phyloP scores from a whole-genome alignment of 208 protist genomes.

The Acanthamoeba culbertsoni region DNA sequence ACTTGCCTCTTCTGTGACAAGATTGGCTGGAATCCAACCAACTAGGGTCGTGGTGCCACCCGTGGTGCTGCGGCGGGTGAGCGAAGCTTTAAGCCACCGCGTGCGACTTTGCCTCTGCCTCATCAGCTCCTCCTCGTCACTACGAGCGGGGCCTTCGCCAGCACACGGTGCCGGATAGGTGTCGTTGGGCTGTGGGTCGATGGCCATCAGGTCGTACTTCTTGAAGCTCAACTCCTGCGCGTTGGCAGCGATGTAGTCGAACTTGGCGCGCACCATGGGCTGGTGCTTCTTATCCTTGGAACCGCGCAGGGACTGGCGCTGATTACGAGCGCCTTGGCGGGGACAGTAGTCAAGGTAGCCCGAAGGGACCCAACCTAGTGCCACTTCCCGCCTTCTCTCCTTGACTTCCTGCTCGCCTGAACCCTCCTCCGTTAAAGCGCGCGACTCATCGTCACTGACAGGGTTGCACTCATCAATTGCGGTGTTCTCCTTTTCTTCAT shows the following conservation, averaged over 20 bases:
- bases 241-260: constrained; percentile 36
- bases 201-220: constrained; percentile 57
- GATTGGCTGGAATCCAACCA: constrained; percentile 43
- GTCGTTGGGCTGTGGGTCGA: background rate
- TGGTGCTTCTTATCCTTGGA: background rate
- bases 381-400: background rate
- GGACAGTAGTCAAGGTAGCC: constrained; percentile 8
- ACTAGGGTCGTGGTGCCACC: constrained; percentile 22
- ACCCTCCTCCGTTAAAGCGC: background rate
- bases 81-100: constrained; percentile 19
- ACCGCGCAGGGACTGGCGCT: background rate
- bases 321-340: background rate
- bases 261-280: constrained; percentile 48
- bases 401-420: background rate
- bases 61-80: constrained; percentile 39
- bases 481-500: no score
- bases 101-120: background rate
- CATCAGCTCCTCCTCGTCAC: background rate
- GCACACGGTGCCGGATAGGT: background rate
- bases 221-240: constrained; percentile 52
- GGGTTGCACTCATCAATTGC: no score
- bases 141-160: background rate
- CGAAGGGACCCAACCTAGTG: constrained; percentile 25
- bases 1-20: constrained; percentile 25
- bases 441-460: no score